These are phyloP conservation scores for Ogataea sp. DNA, from an alignment of 805 yeast species.

Conservation along the genomic window DNA sequence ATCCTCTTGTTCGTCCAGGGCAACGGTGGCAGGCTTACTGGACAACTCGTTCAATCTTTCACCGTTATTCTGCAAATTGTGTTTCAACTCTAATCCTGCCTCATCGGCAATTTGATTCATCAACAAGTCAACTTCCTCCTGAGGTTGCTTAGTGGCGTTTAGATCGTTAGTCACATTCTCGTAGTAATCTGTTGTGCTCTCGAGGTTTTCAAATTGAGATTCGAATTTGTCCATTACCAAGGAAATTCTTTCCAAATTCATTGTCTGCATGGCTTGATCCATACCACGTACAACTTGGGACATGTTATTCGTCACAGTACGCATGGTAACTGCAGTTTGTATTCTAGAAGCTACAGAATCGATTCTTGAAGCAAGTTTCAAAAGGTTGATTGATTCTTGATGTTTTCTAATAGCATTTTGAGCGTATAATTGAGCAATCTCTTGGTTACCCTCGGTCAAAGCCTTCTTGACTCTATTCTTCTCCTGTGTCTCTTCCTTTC, in stretches of 20 bases:
- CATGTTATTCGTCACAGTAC: constrained; percentile 92
- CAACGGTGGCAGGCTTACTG: constrained; percentile 27
- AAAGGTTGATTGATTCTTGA: constrained; percentile 73
- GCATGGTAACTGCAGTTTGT: constrained; percentile 97
- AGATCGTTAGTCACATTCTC: constrained; percentile 85
- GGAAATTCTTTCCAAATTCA: constrained; percentile 91
- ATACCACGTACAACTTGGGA: constrained; percentile 86
- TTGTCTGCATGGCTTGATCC: constrained; percentile 92
- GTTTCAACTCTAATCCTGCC: constrained; percentile 90
- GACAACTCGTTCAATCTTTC: constrained; percentile 46
- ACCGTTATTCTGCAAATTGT: constrained; percentile 56
- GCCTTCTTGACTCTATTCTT: constrained; percentile 88
- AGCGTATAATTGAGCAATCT: constrained; percentile 90
- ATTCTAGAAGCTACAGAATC: constrained; percentile 96
- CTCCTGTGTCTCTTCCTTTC: constrained; percentile 83
- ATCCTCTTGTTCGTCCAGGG: constrained; percentile 70
- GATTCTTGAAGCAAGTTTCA: constrained; percentile 78
- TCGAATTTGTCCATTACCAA: constrained; percentile 97
- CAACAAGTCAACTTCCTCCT: constrained; percentile 86
- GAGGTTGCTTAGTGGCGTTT: constrained; percentile 85
- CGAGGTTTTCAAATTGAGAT: constrained; percentile 90
- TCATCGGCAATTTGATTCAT: constrained; percentile 94
- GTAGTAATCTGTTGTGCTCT: constrained; percentile 87
- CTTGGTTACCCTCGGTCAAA: constrained; percentile 74
- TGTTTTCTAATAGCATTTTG: constrained; percentile 92